Conservation (phyloP, 164 flowering plant genomes). For the Piper betle region DNA sequence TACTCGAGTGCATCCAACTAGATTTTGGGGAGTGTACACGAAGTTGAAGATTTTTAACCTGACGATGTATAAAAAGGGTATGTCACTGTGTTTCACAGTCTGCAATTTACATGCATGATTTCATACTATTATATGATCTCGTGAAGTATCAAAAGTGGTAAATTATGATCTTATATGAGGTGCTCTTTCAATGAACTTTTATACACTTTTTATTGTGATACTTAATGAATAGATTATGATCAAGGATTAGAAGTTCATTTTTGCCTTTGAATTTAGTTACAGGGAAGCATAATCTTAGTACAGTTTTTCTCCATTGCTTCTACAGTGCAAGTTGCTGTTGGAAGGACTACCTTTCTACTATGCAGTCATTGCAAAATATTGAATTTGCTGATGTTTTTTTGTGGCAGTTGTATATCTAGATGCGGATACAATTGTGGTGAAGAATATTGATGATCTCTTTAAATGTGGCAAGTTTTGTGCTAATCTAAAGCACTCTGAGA, state of each 20-base stretch:
- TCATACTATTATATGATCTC: too few species aligned
- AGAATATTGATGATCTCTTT: conserved; percentile 84
- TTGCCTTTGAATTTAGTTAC: not conserved
- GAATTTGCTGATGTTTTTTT: too few species aligned
- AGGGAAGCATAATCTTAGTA: too few species aligned
- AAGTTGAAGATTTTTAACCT: conserved; percentile 89
- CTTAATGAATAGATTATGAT: not conserved
- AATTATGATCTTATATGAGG: not conserved
- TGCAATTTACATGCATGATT: not conserved
- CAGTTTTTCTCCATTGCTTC: too few species aligned
- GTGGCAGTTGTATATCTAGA: conserved; percentile 98
- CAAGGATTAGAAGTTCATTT: not conserved
- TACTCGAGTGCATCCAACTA: conserved; percentile 69
- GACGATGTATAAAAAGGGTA: conserved; percentile 89
- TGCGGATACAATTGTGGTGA: conserved; percentile 92
- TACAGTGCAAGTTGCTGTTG: too few species aligned
- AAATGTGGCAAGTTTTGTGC: conserved; percentile 93
- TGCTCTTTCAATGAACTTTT: not conserved
- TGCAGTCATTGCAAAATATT: too few species aligned
- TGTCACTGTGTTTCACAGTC: not conserved
- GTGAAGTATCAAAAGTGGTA: not conserved
- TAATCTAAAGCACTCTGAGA: conserved; percentile 95
- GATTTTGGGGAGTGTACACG: conserved; percentile 99
- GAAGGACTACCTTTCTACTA: too few species aligned
- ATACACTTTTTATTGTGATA: not conserved